Percentiles rank a stretch among this genome's conserved stretches.
These are phyloP conservation scores for Amaranthus tricolor DNA, from an alignment of 179 eudicot genomes.

Conservation along the genomic window DNA sequence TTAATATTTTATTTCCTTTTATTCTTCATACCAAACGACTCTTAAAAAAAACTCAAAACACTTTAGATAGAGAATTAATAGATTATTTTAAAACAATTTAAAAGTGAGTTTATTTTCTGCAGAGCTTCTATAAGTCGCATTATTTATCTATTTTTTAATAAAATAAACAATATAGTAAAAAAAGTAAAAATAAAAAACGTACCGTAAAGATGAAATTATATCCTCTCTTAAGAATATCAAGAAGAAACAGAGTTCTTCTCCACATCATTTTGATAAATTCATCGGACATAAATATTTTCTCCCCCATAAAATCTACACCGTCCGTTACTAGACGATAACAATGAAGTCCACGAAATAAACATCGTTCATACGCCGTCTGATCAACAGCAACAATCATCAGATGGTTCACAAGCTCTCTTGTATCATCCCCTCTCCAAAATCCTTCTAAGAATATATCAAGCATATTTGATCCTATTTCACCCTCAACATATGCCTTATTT, in stretches of 20 bases:
- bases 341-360: conserved; percentile 52
- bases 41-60: no score
- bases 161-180: background rate
- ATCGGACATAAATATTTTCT: conserved; percentile 56
- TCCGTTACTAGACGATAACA: conserved; percentile 54
- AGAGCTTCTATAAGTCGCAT: no score
- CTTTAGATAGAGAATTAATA: no score
- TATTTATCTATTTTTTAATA: no score
- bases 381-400: conserved; percentile 63
- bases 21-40: no score
- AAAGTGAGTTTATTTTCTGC: no score
- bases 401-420: conserved; percentile 41
- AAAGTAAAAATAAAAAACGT: conserved; percentile 8
- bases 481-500: conserved; percentile 62
- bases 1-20: no score
- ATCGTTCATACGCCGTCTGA: conserved; percentile 53
- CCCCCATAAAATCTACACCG: conserved; percentile 40
- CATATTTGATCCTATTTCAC: conserved; percentile 41
- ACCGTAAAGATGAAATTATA: conserved; percentile 77
- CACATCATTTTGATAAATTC: conserved; percentile 81
- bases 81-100: no score
- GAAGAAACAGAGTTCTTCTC: conserved; percentile 65
- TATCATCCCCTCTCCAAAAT: conserved; percentile 67
- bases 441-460: conserved; percentile 68
- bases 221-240: conserved; percentile 47